Evolutionary conservation across 192 early-diverging fungal species (phyloP).

Genomic region (Coemansia sp.): DNA sequence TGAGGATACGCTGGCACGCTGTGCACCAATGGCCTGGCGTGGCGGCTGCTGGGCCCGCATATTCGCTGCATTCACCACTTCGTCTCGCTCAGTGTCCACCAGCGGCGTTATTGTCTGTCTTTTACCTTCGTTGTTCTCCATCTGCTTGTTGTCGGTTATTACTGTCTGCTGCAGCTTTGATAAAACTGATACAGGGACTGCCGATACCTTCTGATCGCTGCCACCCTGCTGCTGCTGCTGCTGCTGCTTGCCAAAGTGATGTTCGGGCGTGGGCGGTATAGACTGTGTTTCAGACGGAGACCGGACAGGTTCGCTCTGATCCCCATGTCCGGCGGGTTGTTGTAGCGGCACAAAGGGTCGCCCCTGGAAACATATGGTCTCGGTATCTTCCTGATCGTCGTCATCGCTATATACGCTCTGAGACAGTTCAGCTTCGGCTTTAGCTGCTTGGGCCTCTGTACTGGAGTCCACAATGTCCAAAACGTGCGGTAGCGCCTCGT

Average conservation of each 20-base stretch:
- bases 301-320: no score
- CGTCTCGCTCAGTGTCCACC: conserved; percentile 32
- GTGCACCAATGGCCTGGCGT: conserved; percentile 29
- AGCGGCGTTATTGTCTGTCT: conserved; percentile 7
- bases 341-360: conserved; percentile 7
- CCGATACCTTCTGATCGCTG: no score
- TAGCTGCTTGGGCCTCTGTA: not conserved
- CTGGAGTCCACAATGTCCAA: conserved; percentile 7
- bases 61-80: conserved; percentile 19
- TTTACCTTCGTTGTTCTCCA: not conserved
- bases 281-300: conserved; percentile 11
- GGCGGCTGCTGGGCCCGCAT: conserved; percentile 3
- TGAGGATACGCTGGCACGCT: conserved; percentile 3
- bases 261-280: conserved; percentile 24
- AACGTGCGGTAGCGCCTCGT: conserved; percentile 27
- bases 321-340: no score
- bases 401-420: not conserved
- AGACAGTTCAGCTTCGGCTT: not conserved
- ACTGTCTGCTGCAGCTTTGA: not conserved
- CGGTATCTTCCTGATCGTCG: conserved; percentile 2
- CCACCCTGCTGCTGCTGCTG: conserved; percentile 1
- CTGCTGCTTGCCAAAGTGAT: not conserved
- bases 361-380: conserved; percentile 43
- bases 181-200: no score
- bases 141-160: not conserved